phyloP scores from a whole-genome alignment of 1,139 yeast genomes.

The Candida sp. region DNA sequence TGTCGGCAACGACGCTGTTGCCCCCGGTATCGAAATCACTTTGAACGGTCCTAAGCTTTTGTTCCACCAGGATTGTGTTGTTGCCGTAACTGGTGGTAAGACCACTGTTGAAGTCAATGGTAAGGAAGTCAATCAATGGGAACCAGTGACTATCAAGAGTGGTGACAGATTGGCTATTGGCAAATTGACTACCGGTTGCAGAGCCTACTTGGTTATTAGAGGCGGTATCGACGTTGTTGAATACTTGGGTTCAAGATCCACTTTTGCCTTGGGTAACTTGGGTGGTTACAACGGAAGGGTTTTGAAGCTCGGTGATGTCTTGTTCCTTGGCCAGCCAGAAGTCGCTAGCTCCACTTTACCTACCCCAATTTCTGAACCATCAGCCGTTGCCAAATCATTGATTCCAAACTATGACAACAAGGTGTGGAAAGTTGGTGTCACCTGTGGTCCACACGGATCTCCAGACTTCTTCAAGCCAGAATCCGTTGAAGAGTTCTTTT shows the following conservation, averaged over 20 bases:
- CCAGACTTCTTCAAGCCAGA: constrained; percentile 92
- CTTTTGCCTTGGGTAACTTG: constrained; percentile 92
- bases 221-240: constrained; percentile 96
- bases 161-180: constrained; percentile 87
- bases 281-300: constrained; percentile 97
- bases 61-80: constrained; percentile 79
- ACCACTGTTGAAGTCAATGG: constrained; percentile 73
- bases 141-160: constrained; percentile 67
- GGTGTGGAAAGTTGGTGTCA: constrained; percentile 88
- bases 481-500: constrained; percentile 74
- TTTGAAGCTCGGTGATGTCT: constrained; percentile 89
- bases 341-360: constrained; percentile 72
- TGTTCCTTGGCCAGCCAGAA: constrained; percentile 82
- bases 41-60: constrained; percentile 83
- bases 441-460: constrained; percentile 97
- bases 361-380: constrained; percentile 68
- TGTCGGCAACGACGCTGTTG: constrained; percentile 80
- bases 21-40: constrained; percentile 93
- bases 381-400: constrained; percentile 56
- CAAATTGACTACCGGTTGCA: constrained; percentile 79
- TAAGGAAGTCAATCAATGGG: constrained; percentile 56
- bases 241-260: constrained; percentile 94
- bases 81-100: constrained; percentile 88
- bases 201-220: constrained; percentile 87
- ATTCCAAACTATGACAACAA: constrained; percentile 61